A percentile compares a stretch with the other conserved stretches of the same genome.
These are phyloP conservation scores for Penicillium argentinense DNA, from an alignment of 495 filamentous ascomycete species.

Conservation along the genomic window DNA sequence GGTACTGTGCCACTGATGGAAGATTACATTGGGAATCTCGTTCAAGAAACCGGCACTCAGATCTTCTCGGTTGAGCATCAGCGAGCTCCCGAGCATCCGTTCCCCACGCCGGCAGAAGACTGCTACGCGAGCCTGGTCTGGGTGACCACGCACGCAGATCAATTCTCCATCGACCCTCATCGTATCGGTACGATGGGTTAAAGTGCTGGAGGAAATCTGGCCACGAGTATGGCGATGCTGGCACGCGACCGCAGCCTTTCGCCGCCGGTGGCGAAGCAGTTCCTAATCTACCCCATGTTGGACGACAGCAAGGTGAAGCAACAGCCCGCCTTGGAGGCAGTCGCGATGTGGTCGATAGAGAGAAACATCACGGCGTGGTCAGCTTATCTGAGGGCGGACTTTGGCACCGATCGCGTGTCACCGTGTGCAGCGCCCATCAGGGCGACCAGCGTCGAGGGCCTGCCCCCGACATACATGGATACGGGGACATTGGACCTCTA, in stretches of 20 bases:
- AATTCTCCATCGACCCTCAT: slow-evolving; percentile 49
- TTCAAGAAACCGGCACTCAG: slow-evolving; percentile 12
- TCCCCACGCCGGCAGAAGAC: slow-evolving; percentile 32
- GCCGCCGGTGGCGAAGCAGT: slow-evolving; percentile 44
- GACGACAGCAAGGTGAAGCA: slow-evolving; percentile 31
- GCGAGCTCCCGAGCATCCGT: slow-evolving; percentile 34
- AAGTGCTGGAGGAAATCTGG: slow-evolving; percentile 58
- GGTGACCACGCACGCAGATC: slow-evolving; percentile 35
- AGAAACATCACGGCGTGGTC: slow-evolving; percentile 27
- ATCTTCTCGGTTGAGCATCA: slow-evolving; percentile 37
- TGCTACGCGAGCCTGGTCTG: slow-evolving; percentile 44
- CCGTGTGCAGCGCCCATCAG: slow-evolving; percentile 26
- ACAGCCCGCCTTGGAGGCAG: slow-evolving; percentile 9
- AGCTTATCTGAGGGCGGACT: slow-evolving; percentile 22
- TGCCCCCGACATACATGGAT: slow-evolving; percentile 31
- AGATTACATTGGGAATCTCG: slow-evolving; percentile 4
- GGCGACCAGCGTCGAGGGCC: slow-evolving; percentile 16
- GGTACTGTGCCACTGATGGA: slow-evolving; percentile 7
- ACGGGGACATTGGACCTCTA: slow-evolving; percentile 27
- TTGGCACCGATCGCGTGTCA: slow-evolving; percentile 19
- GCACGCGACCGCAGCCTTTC: slow-evolving; percentile 41
- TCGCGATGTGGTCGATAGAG: slow-evolving; percentile 30
- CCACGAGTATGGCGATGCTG: slow-evolving; percentile 40
- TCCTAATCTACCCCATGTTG: slow-evolving; percentile 50
- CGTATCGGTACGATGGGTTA: slow-evolving; percentile 63